Base-by-base conservation (phyloP, 768 basidiomycete genomes). In the Hygrocybe coccinea region DNA sequence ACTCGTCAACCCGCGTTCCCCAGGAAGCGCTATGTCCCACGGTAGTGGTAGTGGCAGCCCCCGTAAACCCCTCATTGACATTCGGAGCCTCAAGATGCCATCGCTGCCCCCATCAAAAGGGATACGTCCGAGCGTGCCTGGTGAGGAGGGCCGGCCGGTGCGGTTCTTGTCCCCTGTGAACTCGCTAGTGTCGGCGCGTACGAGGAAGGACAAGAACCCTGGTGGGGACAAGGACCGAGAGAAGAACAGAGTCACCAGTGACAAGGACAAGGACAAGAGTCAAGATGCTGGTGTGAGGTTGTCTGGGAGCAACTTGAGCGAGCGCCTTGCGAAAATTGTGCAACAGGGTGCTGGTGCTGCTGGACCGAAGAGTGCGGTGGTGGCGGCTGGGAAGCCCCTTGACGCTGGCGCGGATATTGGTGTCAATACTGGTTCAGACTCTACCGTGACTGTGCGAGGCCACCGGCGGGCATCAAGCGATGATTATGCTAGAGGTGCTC, bases 1-100 rank as follows among this genome's bases (percentile, higher is more conserved):
- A 1, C 73, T 89, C 35, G 70, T 87, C 6, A 74, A 75, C 0
- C 87, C 88, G 10, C 78, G 74, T 47, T 77, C 89, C 35, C 87
- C 88, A 14, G 86, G 85, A 15, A 87, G 84, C 59, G 76, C 85
- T 15, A 67, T 77, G 56, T 80, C 79, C 6, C 69, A 71, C 6
- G 67, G 19, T 8, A 49, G 33, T 68, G 54, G 74, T 74, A 15
- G 69, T 64, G 56, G 48, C 61, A 67, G 24, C 59, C 67, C 41
- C 65, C 66, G 33, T n/a, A 54, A 35, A 19, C 52, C 41, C 17
- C 52, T 54, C 52, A 19, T 44, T 24, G 41, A 44, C 41, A 43
- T 54, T 29, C 12, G 10, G 24, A 17, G 12, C 21, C 54, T 36
- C 50, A 41, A n/a, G 14, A 54, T 43, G 6, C 57, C n/a, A 39